A percentile compares a stretch with the other conserved stretches of the same genome.
Evolutionary conservation across 202 grass and related monocot species (phyloP).

Genomic region (Schoenoplectus tabernaemontani): DNA sequence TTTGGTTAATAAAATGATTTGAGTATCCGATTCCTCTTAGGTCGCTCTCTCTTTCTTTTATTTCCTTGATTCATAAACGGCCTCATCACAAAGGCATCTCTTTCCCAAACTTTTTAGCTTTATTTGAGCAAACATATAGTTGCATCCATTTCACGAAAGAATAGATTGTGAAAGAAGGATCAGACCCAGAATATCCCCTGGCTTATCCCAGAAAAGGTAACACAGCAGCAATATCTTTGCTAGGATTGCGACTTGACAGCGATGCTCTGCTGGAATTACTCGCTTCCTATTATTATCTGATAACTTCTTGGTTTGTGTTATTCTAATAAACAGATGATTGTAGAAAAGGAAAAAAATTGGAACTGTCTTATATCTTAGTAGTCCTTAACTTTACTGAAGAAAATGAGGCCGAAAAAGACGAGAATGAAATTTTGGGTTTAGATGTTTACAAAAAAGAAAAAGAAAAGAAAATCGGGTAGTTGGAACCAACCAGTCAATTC

Average conservation of each 20-base stretch:
- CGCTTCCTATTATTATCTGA: background rate
- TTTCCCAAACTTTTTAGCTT: slow-evolving; percentile 19
- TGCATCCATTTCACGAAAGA: slow-evolving; percentile 18
- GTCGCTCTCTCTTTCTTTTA: slow-evolving; percentile 11
- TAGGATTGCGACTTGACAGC: slow-evolving; percentile 8
- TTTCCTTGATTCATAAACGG: background rate
- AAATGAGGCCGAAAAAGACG: background rate
- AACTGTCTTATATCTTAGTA: too few relatives aligned
- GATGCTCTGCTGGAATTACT: background rate
- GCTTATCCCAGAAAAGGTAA: slow-evolving; percentile 24
- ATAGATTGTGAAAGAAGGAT: slow-evolving; percentile 23
- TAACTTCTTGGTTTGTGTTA: background rate
- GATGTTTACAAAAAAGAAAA: too few relatives aligned
- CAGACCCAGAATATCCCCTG: slow-evolving; percentile 21
- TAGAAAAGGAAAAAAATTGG: too few relatives aligned
- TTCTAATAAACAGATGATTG: background rate
- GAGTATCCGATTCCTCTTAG: slow-evolving; percentile 9
- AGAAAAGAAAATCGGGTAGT: background rate
- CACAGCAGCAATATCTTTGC: slow-evolving; percentile 25
- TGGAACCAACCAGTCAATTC: too few relatives aligned
- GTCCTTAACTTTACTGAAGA: background rate
- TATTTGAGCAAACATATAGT: background rate
- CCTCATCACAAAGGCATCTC: slow-evolving; percentile 24
- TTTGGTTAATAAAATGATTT: background rate
- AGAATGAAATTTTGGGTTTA: background rate